These are phyloP conservation scores for Thielaviopsis musarum DNA, from an alignment of 2,329 filamentous ascomycete species.

Conservation along the genomic window DNA sequence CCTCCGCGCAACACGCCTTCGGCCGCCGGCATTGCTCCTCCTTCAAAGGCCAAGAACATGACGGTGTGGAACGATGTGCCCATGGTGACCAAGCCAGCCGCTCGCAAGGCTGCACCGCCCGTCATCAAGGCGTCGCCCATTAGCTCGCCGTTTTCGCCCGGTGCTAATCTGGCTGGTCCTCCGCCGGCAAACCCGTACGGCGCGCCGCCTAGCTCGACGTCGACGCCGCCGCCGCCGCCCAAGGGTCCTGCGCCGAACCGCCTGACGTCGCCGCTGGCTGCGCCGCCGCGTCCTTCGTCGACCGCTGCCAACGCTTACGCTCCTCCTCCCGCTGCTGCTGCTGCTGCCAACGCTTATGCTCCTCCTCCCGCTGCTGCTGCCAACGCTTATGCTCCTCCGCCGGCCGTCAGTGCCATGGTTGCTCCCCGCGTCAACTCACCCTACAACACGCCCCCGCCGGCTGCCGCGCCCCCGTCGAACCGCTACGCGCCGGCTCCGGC, in stretches of 20 bases:
- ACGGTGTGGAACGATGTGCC: slow-evolving; percentile 93
- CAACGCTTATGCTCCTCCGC: slow-evolving; percentile 48
- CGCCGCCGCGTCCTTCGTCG: slow-evolving; percentile 21
- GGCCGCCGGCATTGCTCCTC: slow-evolving; percentile 25
- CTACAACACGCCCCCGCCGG: slow-evolving; percentile 59
- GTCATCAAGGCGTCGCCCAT: slow-evolving; percentile 58
- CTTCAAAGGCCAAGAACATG: slow-evolving; percentile 53
- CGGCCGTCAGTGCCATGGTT: slow-evolving; percentile 33
- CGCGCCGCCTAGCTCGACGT: slow-evolving; percentile 40
- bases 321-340: slow-evolving; percentile 43
- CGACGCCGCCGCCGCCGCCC: slow-evolving; percentile 67
- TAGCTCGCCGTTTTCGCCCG: slow-evolving; percentile 58
- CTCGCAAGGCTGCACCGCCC: slow-evolving; percentile 36
- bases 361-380: slow-evolving; percentile 35
- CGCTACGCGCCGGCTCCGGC: slow-evolving; percentile 52
- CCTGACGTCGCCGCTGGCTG: slow-evolving; percentile 53
- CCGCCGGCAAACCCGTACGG: slow-evolving; percentile 44
- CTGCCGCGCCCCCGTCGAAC: slow-evolving; percentile 50
- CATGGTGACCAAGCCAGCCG: slow-evolving; percentile 58
- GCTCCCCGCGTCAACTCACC: slow-evolving; percentile 65
- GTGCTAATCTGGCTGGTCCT: slow-evolving; percentile 35
- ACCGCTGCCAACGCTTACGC: slow-evolving; percentile 17
- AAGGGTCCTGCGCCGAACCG: slow-evolving; percentile 58
- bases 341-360: slow-evolving; percentile 33
- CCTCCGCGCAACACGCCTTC: slow-evolving; percentile 48